Evolutionary conservation across 495 filamentous ascomycete genomes (phyloP), one percentile per base, ranked within the genome.

Genomic region (Trichocladium uniseriatum): DNA sequence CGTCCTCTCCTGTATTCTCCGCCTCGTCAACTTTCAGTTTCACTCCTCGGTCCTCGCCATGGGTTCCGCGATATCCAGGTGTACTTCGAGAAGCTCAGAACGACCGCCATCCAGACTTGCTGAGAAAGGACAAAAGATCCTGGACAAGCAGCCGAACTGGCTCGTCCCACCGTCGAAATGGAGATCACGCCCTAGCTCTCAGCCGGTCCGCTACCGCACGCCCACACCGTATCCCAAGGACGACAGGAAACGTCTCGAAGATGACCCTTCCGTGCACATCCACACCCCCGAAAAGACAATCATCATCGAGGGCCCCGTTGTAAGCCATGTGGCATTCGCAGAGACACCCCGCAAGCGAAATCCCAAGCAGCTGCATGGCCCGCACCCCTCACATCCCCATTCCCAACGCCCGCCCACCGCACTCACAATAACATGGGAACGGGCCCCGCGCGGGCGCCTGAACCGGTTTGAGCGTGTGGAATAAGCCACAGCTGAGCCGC

Each of bases 81-180:
- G 59, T 22, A 54, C 48, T 3, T 50, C 47, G 32, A 50, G 44
- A 13, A 38, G 19, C 29, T 28, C 51, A 6, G 32, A 6, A 6
- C 16, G 31, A 6, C n/a, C 44, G 11, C 8, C 38, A 10, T 31
- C 55, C 5, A 29, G 53, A 0, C 18, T 58, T 31, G 27, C 46
- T 3, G 59, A 59, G n/a, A 42, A 45, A 28, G 50, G 53, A 3
- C 51, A 62, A 38, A 61, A 45, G 49, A 48, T 62, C 24, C 46
- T 62, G 42, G 56, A 59, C 19, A 59, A 37, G 37, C 59, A 62
- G 22, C 59, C 59, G n/a, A 62, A 62, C 53, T 62, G 59, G 59
- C 53, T 62, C 2, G 21, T 53, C 4, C 35, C 56, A 1, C 59
- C 59, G 0, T 44, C 56, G 1, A 42, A 40, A 32, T 62, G 59